Evolutionary conservation across 306 rosid genomes (phyloP).

Genomic region (Cicer judaicum): DNA sequence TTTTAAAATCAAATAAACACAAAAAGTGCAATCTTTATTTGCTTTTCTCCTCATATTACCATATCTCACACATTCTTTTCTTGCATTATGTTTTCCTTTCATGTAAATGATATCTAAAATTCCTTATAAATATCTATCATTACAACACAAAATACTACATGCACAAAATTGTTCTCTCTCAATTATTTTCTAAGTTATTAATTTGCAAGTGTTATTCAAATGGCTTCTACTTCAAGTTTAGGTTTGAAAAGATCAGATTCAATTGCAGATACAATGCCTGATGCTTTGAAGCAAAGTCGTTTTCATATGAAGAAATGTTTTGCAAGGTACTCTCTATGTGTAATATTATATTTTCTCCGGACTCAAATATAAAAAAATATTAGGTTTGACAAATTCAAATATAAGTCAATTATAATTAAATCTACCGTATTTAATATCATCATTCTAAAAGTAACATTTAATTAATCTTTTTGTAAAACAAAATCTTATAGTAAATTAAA

Average conservation of each 20-base stretch:
- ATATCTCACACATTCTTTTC: conserved; percentile 68
- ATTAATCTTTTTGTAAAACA: no score
- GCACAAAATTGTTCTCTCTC: conserved; percentile 15
- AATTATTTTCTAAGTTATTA: conserved; percentile 5
- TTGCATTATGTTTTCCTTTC: conserved; percentile 53
- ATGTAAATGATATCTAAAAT: conserved; percentile 39
- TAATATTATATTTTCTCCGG: background rate
- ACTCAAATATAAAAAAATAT: no score
- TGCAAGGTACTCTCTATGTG: conserved; percentile 52
- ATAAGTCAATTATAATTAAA: no score
- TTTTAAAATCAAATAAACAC: conserved; percentile 19
- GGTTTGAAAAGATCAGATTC: conserved; percentile 63
- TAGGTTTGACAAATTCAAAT: no score
- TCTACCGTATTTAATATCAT: no score
- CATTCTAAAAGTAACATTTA: no score
- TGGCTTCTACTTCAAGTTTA: conserved; percentile 59
- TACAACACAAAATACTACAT: conserved; percentile 19
- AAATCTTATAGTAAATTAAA: no score
- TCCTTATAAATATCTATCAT: conserved; percentile 47
- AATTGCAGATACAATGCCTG: conserved; percentile 76
- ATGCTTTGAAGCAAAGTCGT: conserved; percentile 74
- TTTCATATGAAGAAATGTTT: conserved; percentile 79
- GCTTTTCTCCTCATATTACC: conserved; percentile 37
- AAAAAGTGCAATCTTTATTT: conserved; percentile 36
- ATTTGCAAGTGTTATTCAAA: conserved; percentile 37